phyloP scores from a whole-genome alignment of 306 rosid genomes.

The Lupinus albus region DNA sequence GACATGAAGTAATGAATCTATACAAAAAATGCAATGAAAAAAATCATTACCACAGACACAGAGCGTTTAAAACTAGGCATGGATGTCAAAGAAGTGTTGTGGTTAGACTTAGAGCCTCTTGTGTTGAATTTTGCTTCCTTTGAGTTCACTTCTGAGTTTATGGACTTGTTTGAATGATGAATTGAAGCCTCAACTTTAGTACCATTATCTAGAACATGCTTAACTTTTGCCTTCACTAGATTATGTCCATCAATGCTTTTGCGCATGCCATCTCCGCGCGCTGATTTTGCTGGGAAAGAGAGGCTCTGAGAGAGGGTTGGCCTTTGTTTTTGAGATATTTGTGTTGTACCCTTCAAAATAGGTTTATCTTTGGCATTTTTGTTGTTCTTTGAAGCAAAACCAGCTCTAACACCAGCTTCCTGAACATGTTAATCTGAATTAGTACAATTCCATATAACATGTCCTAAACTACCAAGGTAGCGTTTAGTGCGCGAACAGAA shows the following conservation, averaged over 20 bases:
- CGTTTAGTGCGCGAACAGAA: too few relatives aligned
- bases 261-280: constrained; percentile 54
- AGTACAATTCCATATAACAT: constrained; percentile 8
- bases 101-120: constrained; percentile 38
- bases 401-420: constrained; percentile 50
- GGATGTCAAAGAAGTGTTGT: constrained; percentile 53
- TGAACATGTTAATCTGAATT: constrained; percentile 45
- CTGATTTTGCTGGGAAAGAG: constrained; percentile 70
- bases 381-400: constrained; percentile 56
- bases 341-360: constrained; percentile 45
- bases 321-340: constrained; percentile 53
- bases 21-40: constrained; percentile 5
- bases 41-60: constrained; percentile 53
- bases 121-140: constrained; percentile 49
- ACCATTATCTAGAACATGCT: constrained; percentile 45
- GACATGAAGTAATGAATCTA: constrained; percentile 30
- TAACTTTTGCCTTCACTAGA: constrained; percentile 49
- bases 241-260: constrained; percentile 64
- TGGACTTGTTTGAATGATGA: constrained; percentile 51
- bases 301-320: constrained; percentile 72
- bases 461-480: not conserved
- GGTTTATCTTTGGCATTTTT: constrained; percentile 65
- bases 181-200: constrained; percentile 43
- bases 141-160: constrained; percentile 49
- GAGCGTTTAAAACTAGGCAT: constrained; percentile 47